Evolutionary conservation across 2,329 filamentous ascomycete genomes (phyloP).

Genomic region (Ceratocystiopsis minuta): DNA sequence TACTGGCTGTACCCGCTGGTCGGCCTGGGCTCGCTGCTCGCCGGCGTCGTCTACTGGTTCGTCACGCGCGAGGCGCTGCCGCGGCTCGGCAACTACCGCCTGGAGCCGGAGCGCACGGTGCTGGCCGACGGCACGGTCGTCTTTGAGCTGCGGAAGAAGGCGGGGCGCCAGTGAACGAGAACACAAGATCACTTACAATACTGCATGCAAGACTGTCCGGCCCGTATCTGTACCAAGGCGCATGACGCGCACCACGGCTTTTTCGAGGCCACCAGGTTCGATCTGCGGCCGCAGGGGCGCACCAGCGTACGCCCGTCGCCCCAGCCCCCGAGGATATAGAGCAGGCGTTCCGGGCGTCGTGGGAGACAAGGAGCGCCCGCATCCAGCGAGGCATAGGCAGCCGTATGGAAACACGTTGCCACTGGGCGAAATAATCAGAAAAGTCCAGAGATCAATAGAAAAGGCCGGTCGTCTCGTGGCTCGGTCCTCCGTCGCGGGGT

Average conservation of each 20-base stretch:
- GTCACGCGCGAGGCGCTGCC: slow-evolving; percentile 13
- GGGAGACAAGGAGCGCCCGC: no score
- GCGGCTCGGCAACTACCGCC: slow-evolving; percentile 31
- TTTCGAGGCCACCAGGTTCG: slow-evolving; percentile 34
- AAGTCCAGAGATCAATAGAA: no score
- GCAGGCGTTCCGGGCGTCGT: background rate
- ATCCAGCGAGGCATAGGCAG: background rate
- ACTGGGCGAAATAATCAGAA: no score
- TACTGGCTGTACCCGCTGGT: slow-evolving; percentile 26
- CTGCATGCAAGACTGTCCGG: no score
- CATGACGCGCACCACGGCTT: slow-evolving; percentile 38
- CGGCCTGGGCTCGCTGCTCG: slow-evolving; percentile 20
- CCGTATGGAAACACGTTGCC: background rate
- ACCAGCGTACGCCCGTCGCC: slow-evolving; percentile 34
- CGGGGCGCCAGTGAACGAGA: no score
- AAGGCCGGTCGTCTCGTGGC: no score
- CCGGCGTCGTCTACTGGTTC: slow-evolving; percentile 19
- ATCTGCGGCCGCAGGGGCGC: slow-evolving; percentile 34
- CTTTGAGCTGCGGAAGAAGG: no score
- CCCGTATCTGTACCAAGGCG: slow-evolving; percentile 45
- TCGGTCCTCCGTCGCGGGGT: background rate
- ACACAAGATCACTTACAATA: no score
- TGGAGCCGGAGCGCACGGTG: slow-evolving; percentile 16
- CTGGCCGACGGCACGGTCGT: slow-evolving; percentile 13
- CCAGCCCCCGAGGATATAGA: slow-evolving; percentile 21